Percentiles rank a stretch among this genome's conserved stretches.
Conservation (phyloP, 75 land plant genomes). For the Picea glauca region DNA sequence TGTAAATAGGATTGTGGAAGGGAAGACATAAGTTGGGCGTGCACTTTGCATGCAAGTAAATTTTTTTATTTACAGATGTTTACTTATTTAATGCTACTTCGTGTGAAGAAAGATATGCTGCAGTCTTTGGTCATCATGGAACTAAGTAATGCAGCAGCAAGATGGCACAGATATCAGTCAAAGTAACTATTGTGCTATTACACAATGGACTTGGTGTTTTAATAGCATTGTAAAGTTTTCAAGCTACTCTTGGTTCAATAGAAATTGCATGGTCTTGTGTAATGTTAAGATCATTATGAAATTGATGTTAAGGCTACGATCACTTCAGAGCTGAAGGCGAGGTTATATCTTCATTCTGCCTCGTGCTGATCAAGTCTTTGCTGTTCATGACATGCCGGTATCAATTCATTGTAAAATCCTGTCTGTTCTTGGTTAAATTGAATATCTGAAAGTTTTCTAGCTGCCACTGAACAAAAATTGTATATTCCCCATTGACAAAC, state of each 20-base stretch:
- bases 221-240: not conserved
- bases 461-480: not conserved
- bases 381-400: not conserved
- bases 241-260: not conserved
- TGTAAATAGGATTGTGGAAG: not conserved
- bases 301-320: not conserved
- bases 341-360: not conserved
- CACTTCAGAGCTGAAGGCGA: not conserved
- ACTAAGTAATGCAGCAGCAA: not conserved
- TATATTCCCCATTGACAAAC: not conserved
- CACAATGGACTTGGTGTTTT: not conserved
- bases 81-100: too few species aligned
- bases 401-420: not conserved
- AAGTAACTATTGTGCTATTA: not conserved
- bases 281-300: not conserved
- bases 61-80: too few species aligned
- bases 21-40: not conserved
- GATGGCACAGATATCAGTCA: not conserved
- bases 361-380: not conserved
- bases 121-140: too few species aligned
- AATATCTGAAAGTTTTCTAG: not conserved
- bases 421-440: not conserved
- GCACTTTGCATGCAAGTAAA: too few species aligned
- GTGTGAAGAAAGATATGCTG: too few species aligned
- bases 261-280: not conserved